Conservation (phyloP, 2,329 filamentous ascomycete genomes). For the Bipolaris zeicola region DNA sequence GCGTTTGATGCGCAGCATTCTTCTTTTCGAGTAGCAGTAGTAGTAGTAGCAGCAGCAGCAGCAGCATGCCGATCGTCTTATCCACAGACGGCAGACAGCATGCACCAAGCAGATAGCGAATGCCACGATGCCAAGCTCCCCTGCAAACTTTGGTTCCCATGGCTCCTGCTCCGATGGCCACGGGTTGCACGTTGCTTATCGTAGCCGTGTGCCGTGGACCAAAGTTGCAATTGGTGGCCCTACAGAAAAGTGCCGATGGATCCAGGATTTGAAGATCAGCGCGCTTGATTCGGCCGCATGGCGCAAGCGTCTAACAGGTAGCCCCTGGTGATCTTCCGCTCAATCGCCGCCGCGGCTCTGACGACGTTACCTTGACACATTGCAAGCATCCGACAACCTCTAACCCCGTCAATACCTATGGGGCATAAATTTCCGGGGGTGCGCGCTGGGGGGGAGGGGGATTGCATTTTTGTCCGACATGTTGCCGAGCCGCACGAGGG, state of each 20-base stretch:
- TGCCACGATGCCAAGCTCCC: background rate
- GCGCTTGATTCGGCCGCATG: conserved; percentile 3
- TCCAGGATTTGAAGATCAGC: background rate
- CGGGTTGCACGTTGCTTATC: background rate
- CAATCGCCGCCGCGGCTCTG: conserved; percentile 1
- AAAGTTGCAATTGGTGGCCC: conserved; percentile 8
- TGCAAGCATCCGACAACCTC: background rate
- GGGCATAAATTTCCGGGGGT: conserved; percentile 2
- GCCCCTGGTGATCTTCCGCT: conserved; percentile 10
- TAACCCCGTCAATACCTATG: background rate
- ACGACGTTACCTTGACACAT: conserved; percentile 6
- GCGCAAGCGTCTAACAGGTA: conserved; percentile 9
- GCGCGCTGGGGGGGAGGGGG: background rate
- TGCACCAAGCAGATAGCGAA: conserved; percentile 1
- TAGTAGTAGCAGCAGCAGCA: background rate
- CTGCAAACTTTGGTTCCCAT: conserved; percentile 1
- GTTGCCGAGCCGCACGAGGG: conserved; percentile 9
- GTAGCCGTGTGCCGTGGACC: background rate
- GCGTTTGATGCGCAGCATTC: background rate
- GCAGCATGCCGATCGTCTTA: conserved; percentile 1
- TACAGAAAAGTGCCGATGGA: conserved; percentile 7
- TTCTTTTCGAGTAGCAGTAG: conserved; percentile 1
- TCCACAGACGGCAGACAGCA: background rate
- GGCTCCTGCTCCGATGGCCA: background rate
- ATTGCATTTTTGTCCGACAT: conserved; percentile 7